Conservation (phyloP, 1,284 basidiomycete genomes). For the Fistulina hepatica region DNA sequence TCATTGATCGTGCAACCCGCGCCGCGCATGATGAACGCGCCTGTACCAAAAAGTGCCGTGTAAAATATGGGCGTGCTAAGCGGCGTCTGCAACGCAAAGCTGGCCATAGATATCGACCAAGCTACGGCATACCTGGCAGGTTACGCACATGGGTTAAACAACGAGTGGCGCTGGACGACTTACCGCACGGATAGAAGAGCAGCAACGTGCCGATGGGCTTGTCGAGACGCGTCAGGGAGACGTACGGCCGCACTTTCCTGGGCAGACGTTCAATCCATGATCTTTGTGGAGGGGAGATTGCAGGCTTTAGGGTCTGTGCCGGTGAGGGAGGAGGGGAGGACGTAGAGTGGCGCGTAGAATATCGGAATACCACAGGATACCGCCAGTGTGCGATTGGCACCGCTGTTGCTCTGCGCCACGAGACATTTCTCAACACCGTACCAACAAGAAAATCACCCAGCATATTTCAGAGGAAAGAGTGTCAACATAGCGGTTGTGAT, state of each 20-base stretch:
- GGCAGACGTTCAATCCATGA: conserved; percentile 66
- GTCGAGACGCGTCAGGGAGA: conserved; percentile 81
- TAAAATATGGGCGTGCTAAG: conserved; percentile 63
- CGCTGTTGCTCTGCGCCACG: too few relatives aligned
- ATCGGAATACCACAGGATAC: too few relatives aligned
- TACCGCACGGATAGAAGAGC: conserved; percentile 89
- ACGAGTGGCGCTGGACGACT: conserved; percentile 21
- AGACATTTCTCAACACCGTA: too few relatives aligned
- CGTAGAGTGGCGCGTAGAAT: too few relatives aligned
- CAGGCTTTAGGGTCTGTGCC: too few relatives aligned
- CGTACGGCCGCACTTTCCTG: conserved; percentile 57
- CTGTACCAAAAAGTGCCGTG: conserved; percentile 76
- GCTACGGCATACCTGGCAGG: conserved; percentile 35
- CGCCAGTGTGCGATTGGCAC: too few relatives aligned
- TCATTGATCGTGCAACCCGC: conserved; percentile 99
- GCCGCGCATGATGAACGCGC: conserved; percentile 93
- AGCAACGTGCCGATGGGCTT: conserved; percentile 93
- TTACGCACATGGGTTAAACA: conserved; percentile 3
- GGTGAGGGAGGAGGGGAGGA: too few relatives aligned
- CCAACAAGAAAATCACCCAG: too few relatives aligned
- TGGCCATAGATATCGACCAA: conserved; percentile 94
- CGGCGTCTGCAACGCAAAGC: conserved; percentile 62
- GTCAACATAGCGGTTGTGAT: too few relatives aligned
- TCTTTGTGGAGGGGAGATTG: too few relatives aligned
- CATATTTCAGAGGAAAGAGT: too few relatives aligned